phyloP scores from a whole-genome alignment of 1,284 basidiomycete species.

The Microbotryum saponariae region DNA sequence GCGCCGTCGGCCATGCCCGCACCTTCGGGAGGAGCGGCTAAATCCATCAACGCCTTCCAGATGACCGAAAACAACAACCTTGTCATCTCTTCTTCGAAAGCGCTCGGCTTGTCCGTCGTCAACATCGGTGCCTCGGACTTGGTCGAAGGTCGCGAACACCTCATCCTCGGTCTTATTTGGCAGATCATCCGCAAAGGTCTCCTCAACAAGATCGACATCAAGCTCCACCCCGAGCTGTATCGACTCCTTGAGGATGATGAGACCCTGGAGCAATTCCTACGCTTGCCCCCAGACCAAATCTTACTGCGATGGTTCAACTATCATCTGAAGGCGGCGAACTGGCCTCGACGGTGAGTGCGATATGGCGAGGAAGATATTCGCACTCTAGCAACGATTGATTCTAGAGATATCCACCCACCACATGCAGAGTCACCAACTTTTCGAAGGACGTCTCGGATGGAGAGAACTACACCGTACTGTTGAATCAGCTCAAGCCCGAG shows the following conservation, averaged over 20 bases:
- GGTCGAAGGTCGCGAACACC: constrained; percentile 86
- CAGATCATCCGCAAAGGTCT: constrained; percentile 93
- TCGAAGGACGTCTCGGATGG: constrained; percentile 89
- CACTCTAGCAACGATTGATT: background rate
- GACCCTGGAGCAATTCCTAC: constrained; percentile 88
- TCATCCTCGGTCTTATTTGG: constrained; percentile 98
- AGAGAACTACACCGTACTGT: constrained; percentile 92
- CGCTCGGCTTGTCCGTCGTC: constrained; percentile 95
- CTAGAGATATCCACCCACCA: background rate
- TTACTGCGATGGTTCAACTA: constrained; percentile 97
- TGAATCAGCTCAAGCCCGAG: constrained; percentile 90
- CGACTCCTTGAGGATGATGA: constrained; percentile 91
- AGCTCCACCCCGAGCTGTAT: constrained; percentile 94
- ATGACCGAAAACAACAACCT: constrained; percentile 99
- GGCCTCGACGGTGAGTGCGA: constrained; percentile 61
- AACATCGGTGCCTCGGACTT: constrained; percentile 94
- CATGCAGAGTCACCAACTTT: constrained; percentile 83
- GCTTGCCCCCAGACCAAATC: constrained; percentile 93
- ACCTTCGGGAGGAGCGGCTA: constrained; percentile 37
- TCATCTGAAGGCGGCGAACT: constrained; percentile 90
- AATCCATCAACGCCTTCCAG: constrained; percentile 81
- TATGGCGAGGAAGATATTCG: background rate
- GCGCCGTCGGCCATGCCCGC: constrained; percentile 23
- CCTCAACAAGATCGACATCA: constrained; percentile 92
- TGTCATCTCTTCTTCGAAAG: constrained; percentile 94